Conservation (phyloP, 176 grass and related monocot genomes). For the Carex parvula region DNA sequence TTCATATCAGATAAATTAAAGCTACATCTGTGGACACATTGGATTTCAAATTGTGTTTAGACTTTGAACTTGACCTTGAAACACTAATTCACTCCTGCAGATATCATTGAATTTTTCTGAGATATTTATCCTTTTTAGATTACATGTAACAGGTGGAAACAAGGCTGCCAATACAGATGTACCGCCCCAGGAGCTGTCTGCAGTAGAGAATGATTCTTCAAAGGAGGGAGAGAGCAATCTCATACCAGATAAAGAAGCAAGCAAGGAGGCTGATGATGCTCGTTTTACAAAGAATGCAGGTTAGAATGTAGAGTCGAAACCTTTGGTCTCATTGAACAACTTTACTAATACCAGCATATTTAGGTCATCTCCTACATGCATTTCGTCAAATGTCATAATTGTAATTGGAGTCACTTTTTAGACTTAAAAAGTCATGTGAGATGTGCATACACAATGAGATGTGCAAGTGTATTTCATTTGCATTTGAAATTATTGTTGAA, state of each 20-base stretch:
- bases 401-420: background rate
- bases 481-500: background rate
- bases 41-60: no score
- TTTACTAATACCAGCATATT: background rate
- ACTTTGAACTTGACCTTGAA: no score
- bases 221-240: background rate
- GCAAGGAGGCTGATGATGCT: background rate
- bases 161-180: background rate
- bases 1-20: background rate
- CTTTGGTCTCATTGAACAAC: background rate
- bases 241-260: background rate
- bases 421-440: background rate
- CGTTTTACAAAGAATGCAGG: background rate
- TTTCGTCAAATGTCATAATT: background rate
- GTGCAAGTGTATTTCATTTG: background rate
- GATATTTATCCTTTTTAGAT: background rate
- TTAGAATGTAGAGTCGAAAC: background rate
- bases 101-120: no score
- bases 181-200: background rate
- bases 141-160: slow-evolving; percentile 11
- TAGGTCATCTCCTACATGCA: background rate
- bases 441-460: background rate
- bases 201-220: background rate
- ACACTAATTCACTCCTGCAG: no score
- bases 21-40: background rate